Conservation (phyloP, 1,284 basidiomycete genomes). For the Ganoderma leucocontextum region DNA sequence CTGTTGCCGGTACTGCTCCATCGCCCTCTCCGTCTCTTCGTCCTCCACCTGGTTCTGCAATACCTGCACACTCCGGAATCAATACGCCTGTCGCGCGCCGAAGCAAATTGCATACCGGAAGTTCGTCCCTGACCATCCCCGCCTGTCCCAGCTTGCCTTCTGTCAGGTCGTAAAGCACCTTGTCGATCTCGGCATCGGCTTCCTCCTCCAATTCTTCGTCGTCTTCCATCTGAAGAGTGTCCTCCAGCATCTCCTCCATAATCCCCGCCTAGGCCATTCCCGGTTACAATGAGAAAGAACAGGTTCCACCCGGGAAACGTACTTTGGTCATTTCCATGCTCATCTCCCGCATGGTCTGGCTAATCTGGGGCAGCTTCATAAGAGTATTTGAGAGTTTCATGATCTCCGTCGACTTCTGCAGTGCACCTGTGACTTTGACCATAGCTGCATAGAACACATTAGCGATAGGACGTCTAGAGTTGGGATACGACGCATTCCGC, state of each 20-base stretch:
- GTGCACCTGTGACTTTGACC: conserved; percentile 95
- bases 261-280: conserved; percentile 80
- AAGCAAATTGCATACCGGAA: conserved; percentile 72
- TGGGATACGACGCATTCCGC: conserved; percentile 28
- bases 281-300: conserved; percentile 5
- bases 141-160: conserved; percentile 94
- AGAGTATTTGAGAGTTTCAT: conserved; percentile 97
- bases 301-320: conserved; percentile 17
- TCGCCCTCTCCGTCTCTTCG: conserved; percentile 83
- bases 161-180: conserved; percentile 94
- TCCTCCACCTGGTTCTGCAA: conserved; percentile 72
- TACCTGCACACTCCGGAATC: conserved; percentile 46
- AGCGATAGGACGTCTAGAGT: background rate
- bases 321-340: conserved; percentile 99
- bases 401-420: conserved; percentile 98
- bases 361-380: conserved; percentile 92
- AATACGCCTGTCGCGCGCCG: background rate
- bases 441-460: conserved; percentile 68
- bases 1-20: conserved; percentile 89
- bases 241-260: conserved; percentile 93
- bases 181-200: conserved; percentile 97
- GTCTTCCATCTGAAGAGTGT: conserved; percentile 87
- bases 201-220: conserved; percentile 97
- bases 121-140: conserved; percentile 73
- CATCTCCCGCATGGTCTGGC: conserved; percentile 95